These are phyloP conservation scores for Alternaria burnsii DNA, from an alignment of 2,329 filamentous ascomycete genomes.

Conservation along the genomic window DNA sequence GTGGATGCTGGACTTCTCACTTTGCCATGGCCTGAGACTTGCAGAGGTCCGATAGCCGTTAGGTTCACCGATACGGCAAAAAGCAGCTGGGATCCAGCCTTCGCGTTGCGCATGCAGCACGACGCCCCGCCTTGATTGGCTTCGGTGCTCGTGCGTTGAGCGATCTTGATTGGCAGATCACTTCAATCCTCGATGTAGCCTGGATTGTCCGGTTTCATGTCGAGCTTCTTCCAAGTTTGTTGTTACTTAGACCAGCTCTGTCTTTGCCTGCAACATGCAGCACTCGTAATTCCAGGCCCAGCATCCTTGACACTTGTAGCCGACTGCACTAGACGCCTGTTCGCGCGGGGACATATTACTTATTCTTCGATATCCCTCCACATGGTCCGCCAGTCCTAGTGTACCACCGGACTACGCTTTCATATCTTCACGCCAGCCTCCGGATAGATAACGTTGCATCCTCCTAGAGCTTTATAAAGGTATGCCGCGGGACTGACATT, in stretches of 20 bases:
- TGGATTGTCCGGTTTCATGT: conserved; percentile 42
- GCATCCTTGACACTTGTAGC: conserved; percentile 24
- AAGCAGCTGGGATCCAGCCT: conserved; percentile 34
- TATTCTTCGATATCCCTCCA: conserved; percentile 22
- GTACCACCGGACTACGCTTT: conserved; percentile 21
- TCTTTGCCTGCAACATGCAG: conserved; percentile 31
- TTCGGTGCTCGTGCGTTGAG: conserved; percentile 17
- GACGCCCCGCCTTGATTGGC: conserved; percentile 34
- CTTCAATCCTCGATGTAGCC: conserved; percentile 28
- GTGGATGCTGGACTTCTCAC: conserved; percentile 10
- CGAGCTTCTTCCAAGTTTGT: conserved; percentile 48
- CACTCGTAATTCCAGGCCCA: conserved; percentile 29
- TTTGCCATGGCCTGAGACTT: conserved; percentile 21
- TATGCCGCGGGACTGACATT: conserved; percentile 17
- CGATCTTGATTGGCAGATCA: conserved; percentile 39
- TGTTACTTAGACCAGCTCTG: conserved; percentile 32
- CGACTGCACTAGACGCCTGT: conserved; percentile 25
- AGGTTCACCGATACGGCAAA: conserved; percentile 34
- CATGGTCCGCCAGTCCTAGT: conserved; percentile 17
- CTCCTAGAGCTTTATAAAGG: conserved; percentile 20
- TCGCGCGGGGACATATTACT: conserved; percentile 21
- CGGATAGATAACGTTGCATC: conserved; percentile 19
- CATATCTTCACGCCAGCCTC: conserved; percentile 27
- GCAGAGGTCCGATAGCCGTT: conserved; percentile 35
- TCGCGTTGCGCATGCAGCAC: conserved; percentile 32